Evolutionary conservation across 768 basidiomycete species (phyloP).

Genomic region (Leccinum uliginosum): DNA sequence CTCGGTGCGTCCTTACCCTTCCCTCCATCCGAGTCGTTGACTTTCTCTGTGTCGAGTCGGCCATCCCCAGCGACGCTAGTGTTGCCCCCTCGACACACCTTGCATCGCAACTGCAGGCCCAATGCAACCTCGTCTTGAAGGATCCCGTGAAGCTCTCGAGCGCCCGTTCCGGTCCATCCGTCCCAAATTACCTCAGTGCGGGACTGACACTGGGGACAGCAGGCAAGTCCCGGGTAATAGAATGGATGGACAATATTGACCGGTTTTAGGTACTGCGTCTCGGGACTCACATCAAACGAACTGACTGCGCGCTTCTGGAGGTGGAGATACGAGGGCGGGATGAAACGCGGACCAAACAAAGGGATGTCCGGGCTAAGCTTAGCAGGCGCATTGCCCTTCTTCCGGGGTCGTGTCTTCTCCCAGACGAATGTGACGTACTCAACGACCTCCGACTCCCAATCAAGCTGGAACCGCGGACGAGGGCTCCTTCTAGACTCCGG

Average conservation of each 20-base stretch:
- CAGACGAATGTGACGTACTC: neutral
- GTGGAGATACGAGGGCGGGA: neutral
- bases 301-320: neutral
- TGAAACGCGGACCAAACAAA: neutral
- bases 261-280: neutral
- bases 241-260: constrained; percentile 9
- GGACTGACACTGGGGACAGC: neutral
- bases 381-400: neutral
- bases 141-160: constrained; percentile 2
- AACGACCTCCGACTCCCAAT: neutral
- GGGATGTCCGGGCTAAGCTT: neutral
- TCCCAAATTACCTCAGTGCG: neutral
- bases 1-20: too few species aligned
- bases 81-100: neutral
- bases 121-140: too few species aligned
- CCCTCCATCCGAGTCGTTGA: too few species aligned
- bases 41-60: too few species aligned
- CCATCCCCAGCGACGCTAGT: too few species aligned
- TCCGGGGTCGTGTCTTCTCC: neutral
- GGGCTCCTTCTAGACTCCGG: too few species aligned
- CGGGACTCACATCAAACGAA: neutral
- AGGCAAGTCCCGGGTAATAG: constrained; percentile 4
- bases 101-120: too few species aligned
- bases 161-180: constrained; percentile 1
- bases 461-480: neutral